These are phyloP conservation scores for Candida tetrigidarum DNA, from an alignment of 1,139 yeast genomes.

Conservation along the genomic window DNA sequence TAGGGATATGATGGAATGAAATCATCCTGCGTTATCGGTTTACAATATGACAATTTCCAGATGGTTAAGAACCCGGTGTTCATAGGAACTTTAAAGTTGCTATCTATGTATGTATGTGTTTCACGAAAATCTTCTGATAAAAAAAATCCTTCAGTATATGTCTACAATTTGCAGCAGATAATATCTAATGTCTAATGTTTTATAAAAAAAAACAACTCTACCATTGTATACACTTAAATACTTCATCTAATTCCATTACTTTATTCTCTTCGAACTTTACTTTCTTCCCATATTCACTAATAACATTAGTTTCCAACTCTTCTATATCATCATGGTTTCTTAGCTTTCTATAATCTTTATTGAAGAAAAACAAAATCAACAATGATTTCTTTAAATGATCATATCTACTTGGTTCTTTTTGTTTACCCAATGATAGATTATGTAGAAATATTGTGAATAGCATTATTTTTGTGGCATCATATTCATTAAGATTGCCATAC, in stretches of 20 bases:
- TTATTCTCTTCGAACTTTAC: constrained; percentile 6
- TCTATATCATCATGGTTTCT: constrained; percentile 16
- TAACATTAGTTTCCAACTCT: constrained; percentile 16
- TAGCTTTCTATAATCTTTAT: constrained; percentile 24
- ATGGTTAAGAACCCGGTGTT: too few relatives aligned
- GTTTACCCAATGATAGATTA: constrained; percentile 17
- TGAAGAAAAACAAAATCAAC: constrained; percentile 23
- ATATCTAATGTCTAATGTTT: neutral
- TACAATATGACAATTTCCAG: too few relatives aligned
- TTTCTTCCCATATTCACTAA: constrained; percentile 18
- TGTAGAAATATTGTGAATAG: constrained; percentile 24
- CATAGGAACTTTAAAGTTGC: too few relatives aligned
- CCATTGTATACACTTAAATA: constrained; percentile 18
- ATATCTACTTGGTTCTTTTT: constrained; percentile 7
- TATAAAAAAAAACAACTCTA: neutral
- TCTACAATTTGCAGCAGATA: too few relatives aligned
- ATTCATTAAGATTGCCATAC: constrained; percentile 25
- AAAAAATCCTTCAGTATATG: too few relatives aligned
- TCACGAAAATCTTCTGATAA: too few relatives aligned
- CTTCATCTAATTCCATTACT: constrained; percentile 19
- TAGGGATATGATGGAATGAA: too few relatives aligned
- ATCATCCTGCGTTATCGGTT: too few relatives aligned
- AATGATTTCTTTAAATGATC: constrained; percentile 20
- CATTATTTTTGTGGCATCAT: constrained; percentile 24
- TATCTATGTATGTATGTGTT: too few relatives aligned